Evolutionary conservation across 306 rosid genomes (phyloP).

Genomic region (Psophocarpus tetragonolobus): DNA sequence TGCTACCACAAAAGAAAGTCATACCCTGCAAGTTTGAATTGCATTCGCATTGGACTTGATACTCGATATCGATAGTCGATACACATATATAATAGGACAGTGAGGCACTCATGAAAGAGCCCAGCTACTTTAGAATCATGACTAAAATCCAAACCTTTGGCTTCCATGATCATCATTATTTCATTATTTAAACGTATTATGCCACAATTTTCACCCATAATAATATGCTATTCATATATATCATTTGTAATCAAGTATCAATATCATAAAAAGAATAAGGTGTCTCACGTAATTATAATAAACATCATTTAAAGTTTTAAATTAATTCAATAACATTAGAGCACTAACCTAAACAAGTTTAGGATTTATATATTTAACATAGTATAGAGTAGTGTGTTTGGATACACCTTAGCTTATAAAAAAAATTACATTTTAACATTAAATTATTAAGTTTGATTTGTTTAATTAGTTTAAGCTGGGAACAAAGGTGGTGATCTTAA

Average conservation of each 20-base stretch:
- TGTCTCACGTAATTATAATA: not conserved
- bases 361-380: too few relatives aligned
- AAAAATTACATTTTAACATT: too few relatives aligned
- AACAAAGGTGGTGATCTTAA: not conserved
- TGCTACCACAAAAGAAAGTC: not conserved
- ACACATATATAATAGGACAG: not conserved
- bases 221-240: not conserved
- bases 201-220: not conserved
- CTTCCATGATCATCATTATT: not conserved
- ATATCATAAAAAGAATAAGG: not conserved
- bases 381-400: not conserved
- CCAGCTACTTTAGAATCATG: not conserved
- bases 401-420: too few relatives aligned
- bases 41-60: slow-evolving; percentile 21
- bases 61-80: not conserved
- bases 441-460: not conserved
- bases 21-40: slow-evolving; percentile 27
- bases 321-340: not conserved
- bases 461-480: not conserved
- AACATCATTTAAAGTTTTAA: not conserved
- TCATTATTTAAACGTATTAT: not conserved
- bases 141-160: not conserved
- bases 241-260: not conserved
- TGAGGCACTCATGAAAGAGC: not conserved
- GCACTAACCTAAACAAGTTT: not conserved